Base-by-base conservation (phyloP, 2,329 filamentous ascomycete species). In the Trichoderma gracile region DNA sequence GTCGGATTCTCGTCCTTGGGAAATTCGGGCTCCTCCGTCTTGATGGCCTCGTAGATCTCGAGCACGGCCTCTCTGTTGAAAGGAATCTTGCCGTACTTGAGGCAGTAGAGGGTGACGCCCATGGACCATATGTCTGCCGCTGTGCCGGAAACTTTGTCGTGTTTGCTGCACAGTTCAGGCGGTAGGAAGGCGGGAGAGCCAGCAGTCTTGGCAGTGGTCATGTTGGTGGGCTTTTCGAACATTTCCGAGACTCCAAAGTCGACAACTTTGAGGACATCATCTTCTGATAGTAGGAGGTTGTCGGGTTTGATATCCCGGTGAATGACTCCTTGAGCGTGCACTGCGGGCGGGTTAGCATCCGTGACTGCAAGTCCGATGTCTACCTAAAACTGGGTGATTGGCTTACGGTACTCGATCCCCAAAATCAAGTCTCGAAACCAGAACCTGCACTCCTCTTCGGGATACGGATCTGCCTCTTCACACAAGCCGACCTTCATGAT, bases 201-300 rank as follows among this genome's bases (percentile, higher is more conserved):
- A 12, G 93, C 93, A 3, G 93, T 94, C 78, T 98, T 99, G 65
- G 90, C 88, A 0, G 92, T 97, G 74, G 87, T 88, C 95, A 98
- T 98, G 52, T 92, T 85, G 2, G 90, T 82, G 2, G 80, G 72
- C 75, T 96, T 97, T 73, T 94, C 90, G 70, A 99, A 99, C 88
- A 99, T 97, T 74, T 99, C 94, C 1, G 94, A 98, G 8, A 98
- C 95, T n/a, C 95, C 95, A 81, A 99, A 99, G 76, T 98, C 95
- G 59, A 96, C 93, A 68, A 99, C 90, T 76, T 98, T 99, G 59
- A 99, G 85, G n/a, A 97, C 88, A 71, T 98, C 90, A 63, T 97
- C 93, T 42, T 89, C 85, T 0, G 93, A 97, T 45, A 99, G 81
- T 8, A 99, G 84, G 60, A 96, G 89, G 71, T 99, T 99, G 76